Conservation (phyloP, 257 asterid genomes). For the Solanum pimpinellifolium region DNA sequence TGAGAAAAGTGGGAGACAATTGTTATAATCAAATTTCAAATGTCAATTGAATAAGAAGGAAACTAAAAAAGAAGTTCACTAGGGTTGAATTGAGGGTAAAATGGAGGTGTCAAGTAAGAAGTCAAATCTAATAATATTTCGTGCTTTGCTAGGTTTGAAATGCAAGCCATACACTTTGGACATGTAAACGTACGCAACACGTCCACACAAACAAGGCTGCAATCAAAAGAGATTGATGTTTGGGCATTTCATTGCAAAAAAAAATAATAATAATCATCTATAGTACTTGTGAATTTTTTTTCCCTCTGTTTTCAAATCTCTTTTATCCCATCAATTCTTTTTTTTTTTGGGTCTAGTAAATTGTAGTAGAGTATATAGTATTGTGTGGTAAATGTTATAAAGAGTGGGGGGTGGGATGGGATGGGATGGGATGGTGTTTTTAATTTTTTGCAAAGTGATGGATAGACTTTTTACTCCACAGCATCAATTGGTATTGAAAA, state of each 20-base stretch:
- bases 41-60: background rate
- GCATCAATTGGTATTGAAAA: constrained; percentile 4
- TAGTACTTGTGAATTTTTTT: background rate
- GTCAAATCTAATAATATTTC: constrained; percentile 2
- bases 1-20: background rate
- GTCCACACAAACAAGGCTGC: background rate
- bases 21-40: background rate
- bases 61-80: background rate
- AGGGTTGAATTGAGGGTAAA: background rate
- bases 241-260: background rate
- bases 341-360: background rate
- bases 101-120: background rate
- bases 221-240: background rate
- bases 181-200: background rate
- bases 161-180: background rate
- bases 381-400: background rate
- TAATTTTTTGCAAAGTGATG: background rate
- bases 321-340: background rate
- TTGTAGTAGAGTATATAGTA: background rate
- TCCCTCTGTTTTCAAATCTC: background rate
- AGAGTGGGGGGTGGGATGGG: background rate
- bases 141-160: background rate
- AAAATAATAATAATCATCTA: background rate
- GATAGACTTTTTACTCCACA: constrained; percentile 9
- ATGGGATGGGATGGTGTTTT: background rate